Conservation (phyloP, 1,139 yeast genomes). For the Starmera stellimalicola region DNA sequence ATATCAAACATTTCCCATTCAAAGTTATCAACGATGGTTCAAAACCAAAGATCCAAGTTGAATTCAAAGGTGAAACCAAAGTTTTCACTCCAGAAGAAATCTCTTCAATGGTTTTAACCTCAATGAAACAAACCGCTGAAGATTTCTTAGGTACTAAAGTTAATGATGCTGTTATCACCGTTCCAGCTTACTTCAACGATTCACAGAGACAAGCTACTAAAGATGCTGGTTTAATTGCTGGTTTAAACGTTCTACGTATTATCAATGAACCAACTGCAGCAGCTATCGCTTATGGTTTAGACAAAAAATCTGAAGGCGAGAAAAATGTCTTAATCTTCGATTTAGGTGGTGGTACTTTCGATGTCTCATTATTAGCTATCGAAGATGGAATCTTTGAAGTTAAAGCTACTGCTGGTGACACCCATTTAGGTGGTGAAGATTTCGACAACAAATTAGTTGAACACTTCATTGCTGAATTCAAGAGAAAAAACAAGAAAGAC, state of each 20-base stretch:
- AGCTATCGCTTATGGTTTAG: conserved; percentile 96
- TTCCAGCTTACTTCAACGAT: conserved; percentile 95
- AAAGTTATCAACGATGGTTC: conserved; percentile 78
- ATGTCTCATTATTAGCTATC: conserved; percentile 86
- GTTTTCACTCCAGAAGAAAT: conserved; percentile 93
- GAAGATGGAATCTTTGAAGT: conserved; percentile 97
- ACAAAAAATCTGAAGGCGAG: conserved; percentile 70
- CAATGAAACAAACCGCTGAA: conserved; percentile 97
- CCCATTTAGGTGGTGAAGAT: conserved; percentile 54
- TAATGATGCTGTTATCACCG: conserved; percentile 90
- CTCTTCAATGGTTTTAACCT: conserved; percentile 88
- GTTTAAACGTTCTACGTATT: conserved; percentile 90
- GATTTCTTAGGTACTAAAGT: conserved; percentile 83
- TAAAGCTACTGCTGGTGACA: conserved; percentile 98
- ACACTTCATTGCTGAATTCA: conserved; percentile 69
- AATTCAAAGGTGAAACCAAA: conserved; percentile 86
- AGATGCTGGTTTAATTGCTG: conserved; percentile 97
- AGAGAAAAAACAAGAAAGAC: conserved; percentile 72
- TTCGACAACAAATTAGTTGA: conserved; percentile 69
- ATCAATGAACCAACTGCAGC: conserved; percentile 98
- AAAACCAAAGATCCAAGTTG: conserved; percentile 85
- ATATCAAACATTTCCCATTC: conserved; percentile 94
- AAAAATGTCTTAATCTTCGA: conserved; percentile 86
- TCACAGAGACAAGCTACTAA: conserved; percentile 97
- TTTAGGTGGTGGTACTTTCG: conserved; percentile 98